phyloP scores from a whole-genome alignment of 176 grass and related monocot genomes.

The Pontederia paniculata region DNA sequence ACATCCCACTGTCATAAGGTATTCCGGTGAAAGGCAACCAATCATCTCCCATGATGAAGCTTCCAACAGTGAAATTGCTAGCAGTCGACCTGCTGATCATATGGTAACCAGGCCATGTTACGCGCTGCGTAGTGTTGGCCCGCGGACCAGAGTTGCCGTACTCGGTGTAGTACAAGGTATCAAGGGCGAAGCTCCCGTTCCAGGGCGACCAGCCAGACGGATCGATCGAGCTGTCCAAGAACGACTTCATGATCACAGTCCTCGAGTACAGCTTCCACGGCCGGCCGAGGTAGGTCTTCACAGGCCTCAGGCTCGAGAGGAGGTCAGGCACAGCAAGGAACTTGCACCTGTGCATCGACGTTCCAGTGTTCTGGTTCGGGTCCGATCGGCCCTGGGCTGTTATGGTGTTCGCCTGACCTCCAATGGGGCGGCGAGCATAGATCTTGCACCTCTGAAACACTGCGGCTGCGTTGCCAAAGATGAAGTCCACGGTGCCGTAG shows the following conservation, averaged over 20 bases:
- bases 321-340: conserved; percentile 41
- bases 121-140: conserved; percentile 26
- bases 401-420: conserved; percentile 40
- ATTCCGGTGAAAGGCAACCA: too few relatives aligned
- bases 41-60: too few relatives aligned
- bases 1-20: too few relatives aligned
- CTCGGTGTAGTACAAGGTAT: conserved; percentile 66
- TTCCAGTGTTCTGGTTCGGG: conserved; percentile 64
- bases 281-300: conserved; percentile 39
- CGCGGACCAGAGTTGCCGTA: conserved; percentile 73
- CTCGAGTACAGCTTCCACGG: conserved; percentile 80
- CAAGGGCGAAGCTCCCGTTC: conserved; percentile 28
- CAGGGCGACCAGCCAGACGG: conserved; percentile 66
- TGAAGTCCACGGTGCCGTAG: conserved; percentile 69
- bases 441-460: conserved; percentile 52
- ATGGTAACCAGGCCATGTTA: conserved; percentile 75
- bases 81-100: conserved; percentile 13
- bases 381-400: conserved; percentile 59
- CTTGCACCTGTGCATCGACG: conserved; percentile 50
- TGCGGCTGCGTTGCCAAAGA: conserved; percentile 65
- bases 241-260: conserved; percentile 73
- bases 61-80: too few relatives aligned
- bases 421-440: conserved; percentile 19
- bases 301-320: too few relatives aligned
- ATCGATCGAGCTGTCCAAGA: conserved; percentile 38